Evolutionary conservation across 495 filamentous ascomycete genomes (phyloP), one percentile per base, ranked within the genome.

Genomic region (Daldinia decipiens): DNA sequence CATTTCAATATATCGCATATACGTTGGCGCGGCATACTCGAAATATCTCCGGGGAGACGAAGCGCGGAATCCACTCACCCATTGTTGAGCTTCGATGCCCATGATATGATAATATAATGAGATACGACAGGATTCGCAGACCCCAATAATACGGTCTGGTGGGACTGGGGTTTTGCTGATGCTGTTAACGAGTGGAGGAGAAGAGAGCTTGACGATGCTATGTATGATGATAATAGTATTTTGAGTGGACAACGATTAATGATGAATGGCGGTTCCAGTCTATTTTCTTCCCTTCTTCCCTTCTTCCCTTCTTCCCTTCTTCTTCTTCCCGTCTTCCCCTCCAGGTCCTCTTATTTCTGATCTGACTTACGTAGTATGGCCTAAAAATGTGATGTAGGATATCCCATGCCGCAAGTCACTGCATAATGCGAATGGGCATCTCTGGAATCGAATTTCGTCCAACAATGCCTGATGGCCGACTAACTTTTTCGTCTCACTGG

Each of bases 21-120:
- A 3, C 31, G 27, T 27, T 43, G 17, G 63, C 26, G 54, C 54
- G 63, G 39, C 32, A 59, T 32, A 54, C 12, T 65, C 38, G 24
- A 45, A 43, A 54, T 3, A 47, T 36, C 17, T 17, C 11, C 53
- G n/a, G 12, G 43, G 43, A 31, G 57, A 67, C 5, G 51, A 62
- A 40, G 34, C 45, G 53, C 58, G 27, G 57, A 66, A 24, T 27
- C 43, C n/a, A 77, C 75, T 76, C 60, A 77, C 75, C 75, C 75
- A 77, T 77, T 61, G 63, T 73, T 71, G 62, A 68, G 66, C 73
- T 55, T 63, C 59, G 62, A 67, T 68, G 75, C 71, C 75, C 75
- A 77, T 77, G 73, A 74, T 74, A 72, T 47, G 55, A 63, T 61
- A 29, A 32, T 62, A 65, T 38, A 43, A 27, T 15, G 40, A 53